Base-by-base conservation (phyloP, 1,284 basidiomycete species). In the Ustilago trichophora region DNA sequence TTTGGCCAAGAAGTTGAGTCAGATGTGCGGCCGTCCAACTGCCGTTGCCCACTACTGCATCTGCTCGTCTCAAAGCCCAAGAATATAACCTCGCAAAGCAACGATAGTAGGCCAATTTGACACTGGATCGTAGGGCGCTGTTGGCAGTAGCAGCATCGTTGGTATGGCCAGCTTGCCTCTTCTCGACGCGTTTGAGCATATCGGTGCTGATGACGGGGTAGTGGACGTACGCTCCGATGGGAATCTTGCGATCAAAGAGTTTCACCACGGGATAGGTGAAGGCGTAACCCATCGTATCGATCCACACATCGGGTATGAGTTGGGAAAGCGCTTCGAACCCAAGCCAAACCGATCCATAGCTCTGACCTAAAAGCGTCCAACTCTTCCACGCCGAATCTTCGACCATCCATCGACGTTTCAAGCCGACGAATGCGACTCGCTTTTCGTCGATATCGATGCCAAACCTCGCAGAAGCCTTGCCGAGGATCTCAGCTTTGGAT, bases 221-320 rank as follows among this genome's bases (percentile, higher is more conserved):
- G 82, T 99, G 96, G 4, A 94, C 88, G 78, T 98, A 98, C 19
- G 92, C 89, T 3, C 91, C 93, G 13, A 95, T 86, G 0, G 91
- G 89, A 18, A 91, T 84, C 10, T 84, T 82, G 4, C 85, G 85
- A 1, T 53, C 43, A 6, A 95, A 81, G 32, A 87, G 82, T 5
- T 87, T 84, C 3, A 92, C 89, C 12, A 91, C 83, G 3, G 90
- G 91, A 77, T 91, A 93, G 0, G 92, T 91, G 77, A 98, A 98
- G 0, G 92, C 93, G 77, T 96, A 97, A 21, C 96, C 95, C 93
- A 98, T 98, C 0, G 94, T 93, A 80, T 98, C 93, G 44, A 98
- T 90, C 83, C 89, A 98, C 10, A 96, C 84, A 82, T 98, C 93
- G 0, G 92, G 92, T 8, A 92, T 85, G 24, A 93, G 83, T 46